These are phyloP conservation scores for Myochromella boudieri DNA, from an alignment of 768 basidiomycete species.

Conservation along the genomic window DNA sequence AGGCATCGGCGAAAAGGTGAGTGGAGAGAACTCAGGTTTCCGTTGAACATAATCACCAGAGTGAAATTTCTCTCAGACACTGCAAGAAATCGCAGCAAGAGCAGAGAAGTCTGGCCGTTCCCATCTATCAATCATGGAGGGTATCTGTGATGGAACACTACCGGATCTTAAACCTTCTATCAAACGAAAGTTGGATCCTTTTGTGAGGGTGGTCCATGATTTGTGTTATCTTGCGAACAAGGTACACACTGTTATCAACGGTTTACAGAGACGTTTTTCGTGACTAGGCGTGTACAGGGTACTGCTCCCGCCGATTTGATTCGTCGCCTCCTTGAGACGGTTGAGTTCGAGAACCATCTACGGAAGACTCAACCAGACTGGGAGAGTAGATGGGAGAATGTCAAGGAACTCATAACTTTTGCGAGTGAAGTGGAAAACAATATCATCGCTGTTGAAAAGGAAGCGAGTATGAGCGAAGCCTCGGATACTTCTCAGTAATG, in stretches of 20 bases:
- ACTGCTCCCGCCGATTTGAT: constrained; percentile 64
- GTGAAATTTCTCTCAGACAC: constrained; percentile 58
- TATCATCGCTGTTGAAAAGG: constrained; percentile 15
- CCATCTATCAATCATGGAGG: constrained; percentile 59
- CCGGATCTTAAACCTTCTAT: constrained; percentile 67
- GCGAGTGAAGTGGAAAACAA: constrained; percentile 54
- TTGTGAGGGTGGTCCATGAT: constrained; percentile 55
- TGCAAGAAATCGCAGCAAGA: constrained; percentile 53
- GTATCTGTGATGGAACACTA: constrained; percentile 57
- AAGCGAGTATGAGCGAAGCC: constrained; percentile 1
- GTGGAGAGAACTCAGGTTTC: too few relatives aligned
- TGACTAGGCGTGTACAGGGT: constrained; percentile 39
- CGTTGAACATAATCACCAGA: too few relatives aligned
- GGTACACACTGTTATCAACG: constrained; percentile 34
- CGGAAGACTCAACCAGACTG: constrained; percentile 72
- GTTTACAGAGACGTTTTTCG: neutral
- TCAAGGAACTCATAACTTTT: constrained; percentile 81
- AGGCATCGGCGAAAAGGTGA: constrained; percentile 77
- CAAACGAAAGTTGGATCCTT: constrained; percentile 60
- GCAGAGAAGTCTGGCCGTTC: constrained; percentile 54
- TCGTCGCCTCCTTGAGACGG: constrained; percentile 50
- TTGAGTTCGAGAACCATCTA: constrained; percentile 68
- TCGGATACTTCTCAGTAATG: neutral
- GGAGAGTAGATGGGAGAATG: constrained; percentile 82
- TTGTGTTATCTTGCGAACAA: constrained; percentile 53